Base-by-base conservation (phyloP, 2,329 filamentous ascomycete genomes). In the Claviceps pazoutovae region DNA sequence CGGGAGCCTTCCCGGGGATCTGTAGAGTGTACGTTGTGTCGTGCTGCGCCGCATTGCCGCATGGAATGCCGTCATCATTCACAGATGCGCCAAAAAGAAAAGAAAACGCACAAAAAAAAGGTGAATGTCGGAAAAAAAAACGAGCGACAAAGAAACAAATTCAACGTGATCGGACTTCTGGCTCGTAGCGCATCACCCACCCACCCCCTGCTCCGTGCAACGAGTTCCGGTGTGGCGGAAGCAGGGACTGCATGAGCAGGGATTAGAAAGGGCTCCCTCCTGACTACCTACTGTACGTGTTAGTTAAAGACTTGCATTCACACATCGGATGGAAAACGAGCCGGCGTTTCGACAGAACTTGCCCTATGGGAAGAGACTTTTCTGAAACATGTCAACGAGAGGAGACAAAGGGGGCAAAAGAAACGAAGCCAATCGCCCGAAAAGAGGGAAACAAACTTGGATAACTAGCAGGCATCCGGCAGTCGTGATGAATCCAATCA, bases 151-250 rank as follows among this genome's bases (percentile, higher is more conserved):
- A 34, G 30, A 34, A 11, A 34, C 11, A 11, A 4, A 34, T 34
- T 11, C 9, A 34, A 11, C 30, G 30, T 34, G 30, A 34, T 34
- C 16, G 16, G 5, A 16, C 16, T 45, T 16, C 14, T 19, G n/a
- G 14, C 43, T 45, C 19, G 42, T 13, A 44, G 42, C 19, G 21
- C 13, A 43, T 21, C 41, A 43, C 41, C 9, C 19, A 21, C 5
- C 43, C 23, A 19, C 19, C 19, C 41, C 41, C 14, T 23, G 43
- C 43, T 26, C 23, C 43, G 43, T 34, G 48, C 42, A 45, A 46
- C 49, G 36, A 46, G 49, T 51, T 36, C 36, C 49, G 48, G 43
- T 46, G 49, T 51, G 49, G 49, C 49, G 23, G 49, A 42, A 46
- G 43, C 21, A 46, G 43, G 42, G 30, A 42, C 34, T 45, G 48